Evolutionary conservation across 176 grass and related monocot genomes (phyloP).

Genomic region (Calamus simplicifolius): DNA sequence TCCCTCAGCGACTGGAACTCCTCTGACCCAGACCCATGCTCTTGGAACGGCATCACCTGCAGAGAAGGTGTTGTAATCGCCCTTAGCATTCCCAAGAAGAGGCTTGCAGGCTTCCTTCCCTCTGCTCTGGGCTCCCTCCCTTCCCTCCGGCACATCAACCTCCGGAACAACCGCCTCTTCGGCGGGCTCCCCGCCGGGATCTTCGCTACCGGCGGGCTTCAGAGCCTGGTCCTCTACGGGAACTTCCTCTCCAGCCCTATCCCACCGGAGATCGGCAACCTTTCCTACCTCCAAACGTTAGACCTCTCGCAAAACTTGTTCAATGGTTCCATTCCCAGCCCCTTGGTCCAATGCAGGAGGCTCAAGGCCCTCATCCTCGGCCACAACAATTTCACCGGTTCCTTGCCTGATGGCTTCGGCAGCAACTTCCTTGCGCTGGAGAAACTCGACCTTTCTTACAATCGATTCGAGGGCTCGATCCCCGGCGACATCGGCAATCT

Average conservation of each 20-base stretch:
- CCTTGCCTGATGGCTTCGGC: slow-evolving; percentile 43
- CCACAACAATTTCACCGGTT: slow-evolving; percentile 52
- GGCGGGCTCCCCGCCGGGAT: neutral
- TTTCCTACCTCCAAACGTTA: slow-evolving; percentile 70
- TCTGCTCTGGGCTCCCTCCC: slow-evolving; percentile 11
- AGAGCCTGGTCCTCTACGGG: slow-evolving; percentile 73
- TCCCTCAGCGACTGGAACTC: slow-evolving; percentile 4
- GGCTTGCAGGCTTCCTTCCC: slow-evolving; percentile 10
- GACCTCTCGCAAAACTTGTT: slow-evolving; percentile 75
- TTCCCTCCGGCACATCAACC: slow-evolving; percentile 16
- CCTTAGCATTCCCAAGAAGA: slow-evolving; percentile 16
- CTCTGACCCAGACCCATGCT: slow-evolving; percentile 1
- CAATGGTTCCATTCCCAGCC: slow-evolving; percentile 45
- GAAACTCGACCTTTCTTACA: slow-evolving; percentile 77
- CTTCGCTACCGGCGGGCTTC: slow-evolving; percentile 12
- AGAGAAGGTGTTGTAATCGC: slow-evolving; percentile 3
- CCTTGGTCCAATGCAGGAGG: slow-evolving; percentile 56
- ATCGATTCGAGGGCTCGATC: slow-evolving; percentile 46
- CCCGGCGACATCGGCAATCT: slow-evolving; percentile 62
- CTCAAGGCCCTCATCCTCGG: slow-evolving; percentile 55
- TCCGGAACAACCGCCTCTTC: slow-evolving; percentile 11
- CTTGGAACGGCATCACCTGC: slow-evolving; percentile 15
- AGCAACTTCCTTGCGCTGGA: slow-evolving; percentile 36
- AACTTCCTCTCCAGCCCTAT: slow-evolving; percentile 57
- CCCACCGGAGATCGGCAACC: slow-evolving; percentile 49